Evolutionary conservation across 1,284 basidiomycete species (phyloP).

Genomic region (Sporisorium graminicola): DNA sequence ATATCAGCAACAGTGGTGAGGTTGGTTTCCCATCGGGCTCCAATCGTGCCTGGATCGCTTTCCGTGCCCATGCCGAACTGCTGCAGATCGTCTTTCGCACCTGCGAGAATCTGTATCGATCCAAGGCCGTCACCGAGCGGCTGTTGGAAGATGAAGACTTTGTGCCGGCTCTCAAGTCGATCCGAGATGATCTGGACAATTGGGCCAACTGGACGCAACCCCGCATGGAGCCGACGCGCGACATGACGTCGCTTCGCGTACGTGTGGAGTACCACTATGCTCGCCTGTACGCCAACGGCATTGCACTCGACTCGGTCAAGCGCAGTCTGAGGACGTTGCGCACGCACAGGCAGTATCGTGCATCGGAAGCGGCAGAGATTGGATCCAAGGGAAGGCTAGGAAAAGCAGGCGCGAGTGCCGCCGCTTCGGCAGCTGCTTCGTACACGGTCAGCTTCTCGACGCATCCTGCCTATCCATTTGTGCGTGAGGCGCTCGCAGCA

Average conservation of each 20-base stretch:
- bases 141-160: conserved; percentile 54
- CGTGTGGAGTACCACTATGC: conserved; percentile 58
- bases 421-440: conserved; percentile 24
- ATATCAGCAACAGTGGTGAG: conserved; percentile 43
- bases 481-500: conserved; percentile 51
- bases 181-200: conserved; percentile 50
- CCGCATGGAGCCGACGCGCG: conserved; percentile 44
- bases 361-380: conserved; percentile 52
- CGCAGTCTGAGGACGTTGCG: conserved; percentile 39
- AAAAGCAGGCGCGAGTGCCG: conserved; percentile 20
- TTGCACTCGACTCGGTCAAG: conserved; percentile 55
- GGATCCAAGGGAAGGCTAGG: conserved; percentile 43
- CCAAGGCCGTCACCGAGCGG: conserved; percentile 45
- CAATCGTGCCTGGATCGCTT: conserved; percentile 50
- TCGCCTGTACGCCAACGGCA: conserved; percentile 51
- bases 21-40: conserved; percentile 38
- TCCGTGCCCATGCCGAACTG: conserved; percentile 49
- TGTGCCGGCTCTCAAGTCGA: conserved; percentile 50
- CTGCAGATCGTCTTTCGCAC: conserved; percentile 53
- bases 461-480: conserved; percentile 56
- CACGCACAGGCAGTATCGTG: conserved; percentile 43
- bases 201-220: conserved; percentile 57
- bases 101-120: conserved; percentile 53
- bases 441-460: conserved; percentile 50
- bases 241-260: conserved; percentile 52